Evolutionary conservation across 1,139 yeast species (phyloP).

Genomic region (Blastobotrys apis): DNA sequence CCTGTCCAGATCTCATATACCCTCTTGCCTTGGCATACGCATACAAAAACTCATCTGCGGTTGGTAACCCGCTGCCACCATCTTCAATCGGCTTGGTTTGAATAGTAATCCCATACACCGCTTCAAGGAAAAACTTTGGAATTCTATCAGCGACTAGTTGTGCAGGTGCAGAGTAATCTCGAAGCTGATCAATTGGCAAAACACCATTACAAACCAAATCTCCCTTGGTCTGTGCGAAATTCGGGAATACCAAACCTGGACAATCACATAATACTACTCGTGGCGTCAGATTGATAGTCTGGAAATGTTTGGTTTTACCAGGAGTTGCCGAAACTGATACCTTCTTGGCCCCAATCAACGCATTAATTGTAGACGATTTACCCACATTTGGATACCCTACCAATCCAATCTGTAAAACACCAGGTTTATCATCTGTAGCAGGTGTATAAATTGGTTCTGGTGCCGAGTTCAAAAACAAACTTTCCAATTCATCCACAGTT

Average conservation of each 20-base stretch:
- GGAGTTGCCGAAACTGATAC: constrained; percentile 98
- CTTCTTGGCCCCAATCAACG: constrained; percentile 90
- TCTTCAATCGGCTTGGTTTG: constrained; percentile 69
- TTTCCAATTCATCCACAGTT: constrained; percentile 79
- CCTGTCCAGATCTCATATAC: constrained; percentile 86
- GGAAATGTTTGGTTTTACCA: constrained; percentile 98
- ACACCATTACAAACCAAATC: constrained; percentile 98
- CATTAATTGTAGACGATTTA: constrained; percentile 91
- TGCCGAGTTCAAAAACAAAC: constrained; percentile 70
- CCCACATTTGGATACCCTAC: constrained; percentile 93
- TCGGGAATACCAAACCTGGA: constrained; percentile 98
- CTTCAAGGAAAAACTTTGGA: constrained; percentile 85
- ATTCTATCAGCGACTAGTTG: constrained; percentile 81
- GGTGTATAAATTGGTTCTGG: constrained; percentile 59
- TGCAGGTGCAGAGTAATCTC: constrained; percentile 91
- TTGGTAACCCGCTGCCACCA: constrained; percentile 86
- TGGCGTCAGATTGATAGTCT: constrained; percentile 82
- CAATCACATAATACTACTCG: constrained; percentile 91
- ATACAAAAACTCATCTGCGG: constrained; percentile 81
- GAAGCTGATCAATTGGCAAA: constrained; percentile 91
- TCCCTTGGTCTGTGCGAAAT: constrained; percentile 93
- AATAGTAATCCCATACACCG: constrained; percentile 88
- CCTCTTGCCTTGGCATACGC: constrained; percentile 98
- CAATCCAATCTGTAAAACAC: constrained; percentile 77
- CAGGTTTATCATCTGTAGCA: constrained; percentile 23